A percentile compares a stretch with the other conserved stretches of the same genome.
These are phyloP conservation scores for Fusarium praegraminearum DNA, from an alignment of 2,329 filamentous ascomycete species.

Conservation along the genomic window DNA sequence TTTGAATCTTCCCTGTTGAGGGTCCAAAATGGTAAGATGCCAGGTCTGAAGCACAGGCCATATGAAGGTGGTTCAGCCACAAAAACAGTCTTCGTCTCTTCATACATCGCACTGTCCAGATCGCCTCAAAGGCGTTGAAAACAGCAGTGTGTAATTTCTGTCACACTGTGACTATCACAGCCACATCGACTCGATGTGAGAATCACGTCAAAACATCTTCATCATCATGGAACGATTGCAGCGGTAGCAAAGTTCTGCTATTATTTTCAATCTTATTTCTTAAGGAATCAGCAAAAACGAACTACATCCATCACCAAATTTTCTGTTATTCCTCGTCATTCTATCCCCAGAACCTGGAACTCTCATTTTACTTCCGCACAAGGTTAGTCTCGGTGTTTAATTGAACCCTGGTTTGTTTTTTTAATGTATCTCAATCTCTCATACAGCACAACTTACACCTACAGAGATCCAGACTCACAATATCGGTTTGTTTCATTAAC, in stretches of 20 bases:
- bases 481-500: neutral
- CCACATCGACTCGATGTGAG: constrained; percentile 27
- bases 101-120: neutral
- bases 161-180: neutral
- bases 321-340: neutral
- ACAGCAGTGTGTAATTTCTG: neutral
- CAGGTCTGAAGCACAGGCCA: neutral
- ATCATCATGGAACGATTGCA: constrained; percentile 29
- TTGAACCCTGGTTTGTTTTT: constrained; percentile 17
- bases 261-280: neutral
- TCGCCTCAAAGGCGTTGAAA: rapidly evolving
- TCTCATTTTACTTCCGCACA: neutral
- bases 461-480: neutral
- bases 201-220: constrained; percentile 33
- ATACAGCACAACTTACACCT: constrained; percentile 22
- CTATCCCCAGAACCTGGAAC: neutral
- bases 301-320: neutral
- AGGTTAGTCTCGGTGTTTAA: constrained; percentile 21
- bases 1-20: neutral
- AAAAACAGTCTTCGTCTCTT: constrained; percentile 2
- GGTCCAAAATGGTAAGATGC: neutral
- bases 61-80: constrained; percentile 12
- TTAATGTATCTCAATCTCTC: neutral
- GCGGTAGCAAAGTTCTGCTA: neutral
- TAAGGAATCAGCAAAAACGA: neutral